Conservation (phyloP, 768 basidiomycete species). For the Cantharellus anzutake region DNA sequence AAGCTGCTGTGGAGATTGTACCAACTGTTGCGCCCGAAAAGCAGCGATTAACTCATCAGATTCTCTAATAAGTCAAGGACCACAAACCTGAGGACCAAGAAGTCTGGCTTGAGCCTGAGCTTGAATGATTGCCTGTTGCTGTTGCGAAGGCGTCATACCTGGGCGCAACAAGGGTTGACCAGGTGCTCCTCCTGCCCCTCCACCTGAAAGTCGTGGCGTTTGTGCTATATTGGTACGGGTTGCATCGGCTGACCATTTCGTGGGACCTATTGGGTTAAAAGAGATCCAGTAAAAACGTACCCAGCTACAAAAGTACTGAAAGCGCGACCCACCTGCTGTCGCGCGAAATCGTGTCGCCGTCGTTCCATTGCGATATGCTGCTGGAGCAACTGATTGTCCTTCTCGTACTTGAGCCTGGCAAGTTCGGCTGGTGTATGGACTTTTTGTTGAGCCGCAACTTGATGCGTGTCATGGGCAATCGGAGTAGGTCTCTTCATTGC, state of each 20-base stretch:
- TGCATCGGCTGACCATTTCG: not conserved
- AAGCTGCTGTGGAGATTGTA: not conserved
- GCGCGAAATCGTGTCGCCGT: not conserved
- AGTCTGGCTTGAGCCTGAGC: no score
- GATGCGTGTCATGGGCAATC: slow-evolving; percentile 6
- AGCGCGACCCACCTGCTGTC: not conserved
- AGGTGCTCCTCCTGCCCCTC: not conserved
- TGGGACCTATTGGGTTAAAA: not conserved
- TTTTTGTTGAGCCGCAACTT: not conserved
- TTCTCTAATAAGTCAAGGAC: no score
- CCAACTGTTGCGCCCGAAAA: not conserved
- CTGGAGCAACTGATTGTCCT: slow-evolving; percentile 4
- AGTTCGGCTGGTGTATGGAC: slow-evolving; percentile 3
- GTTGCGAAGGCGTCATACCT: slow-evolving; percentile 2
- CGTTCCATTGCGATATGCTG: not conserved
- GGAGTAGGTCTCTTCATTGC: not conserved
- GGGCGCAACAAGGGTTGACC: not conserved
- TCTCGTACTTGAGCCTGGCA: slow-evolving; percentile 2
- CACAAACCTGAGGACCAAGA: no score
- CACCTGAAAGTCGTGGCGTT: not conserved
- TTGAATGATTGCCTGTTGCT: not conserved
- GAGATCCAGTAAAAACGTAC: not conserved
- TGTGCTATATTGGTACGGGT: not conserved
- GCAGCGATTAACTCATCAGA: no score
- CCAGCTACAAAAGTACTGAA: not conserved